These are phyloP conservation scores for Cadophora sp. DNA, from an alignment of 2,329 filamentous ascomycete genomes.

Conservation along the genomic window DNA sequence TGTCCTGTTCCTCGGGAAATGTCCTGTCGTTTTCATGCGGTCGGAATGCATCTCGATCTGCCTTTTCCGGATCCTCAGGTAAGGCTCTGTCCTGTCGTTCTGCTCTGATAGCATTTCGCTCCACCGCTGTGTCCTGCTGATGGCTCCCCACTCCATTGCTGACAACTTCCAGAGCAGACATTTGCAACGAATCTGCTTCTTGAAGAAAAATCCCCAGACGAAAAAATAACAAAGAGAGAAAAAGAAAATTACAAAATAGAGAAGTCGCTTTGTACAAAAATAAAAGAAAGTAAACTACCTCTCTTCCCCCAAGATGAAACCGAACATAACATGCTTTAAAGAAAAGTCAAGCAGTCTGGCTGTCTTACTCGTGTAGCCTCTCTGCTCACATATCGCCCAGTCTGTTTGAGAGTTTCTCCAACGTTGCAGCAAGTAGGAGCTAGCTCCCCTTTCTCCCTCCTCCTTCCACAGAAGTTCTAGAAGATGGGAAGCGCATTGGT, in stretches of 20 bases:
- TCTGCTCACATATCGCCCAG: background rate
- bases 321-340: constrained; percentile 7
- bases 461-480: background rate
- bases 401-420: background rate
- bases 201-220: background rate
- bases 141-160: constrained; percentile 1
- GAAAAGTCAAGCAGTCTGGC: constrained; percentile 5
- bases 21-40: background rate
- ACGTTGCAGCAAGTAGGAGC: background rate
- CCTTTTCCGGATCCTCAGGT: background rate
- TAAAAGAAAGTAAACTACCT: background rate
- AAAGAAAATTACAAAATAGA: background rate
- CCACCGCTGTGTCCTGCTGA: background rate
- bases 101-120: background rate
- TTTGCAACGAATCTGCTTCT: constrained; percentile 4
- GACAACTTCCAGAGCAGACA: constrained; percentile 14
- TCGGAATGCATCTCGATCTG: background rate
- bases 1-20: background rate
- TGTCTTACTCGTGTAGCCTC: constrained; percentile 11
- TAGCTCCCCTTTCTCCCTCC: background rate
- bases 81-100: constrained; percentile 7
- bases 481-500: background rate
- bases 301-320: constrained; percentile 8
- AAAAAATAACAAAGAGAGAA: background rate
- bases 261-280: background rate